Evolutionary conservation across 169 alveolate genomes (phyloP).

Genomic region (Babesia caballi): DNA sequence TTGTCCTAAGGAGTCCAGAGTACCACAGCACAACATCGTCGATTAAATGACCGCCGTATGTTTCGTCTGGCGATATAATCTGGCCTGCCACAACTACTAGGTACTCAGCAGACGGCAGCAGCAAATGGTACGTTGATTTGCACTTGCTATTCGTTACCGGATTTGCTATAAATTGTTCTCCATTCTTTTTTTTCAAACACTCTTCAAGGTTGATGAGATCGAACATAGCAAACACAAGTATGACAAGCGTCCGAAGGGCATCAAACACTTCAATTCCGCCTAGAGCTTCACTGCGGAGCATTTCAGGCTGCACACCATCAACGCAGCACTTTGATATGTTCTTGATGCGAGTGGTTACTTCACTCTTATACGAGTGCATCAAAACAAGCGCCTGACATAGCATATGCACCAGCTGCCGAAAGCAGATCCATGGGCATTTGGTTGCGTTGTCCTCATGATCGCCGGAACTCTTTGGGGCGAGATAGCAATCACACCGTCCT

Average conservation of each 20-base stretch:
- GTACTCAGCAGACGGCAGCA: neutral
- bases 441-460: neutral
- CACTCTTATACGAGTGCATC: neutral
- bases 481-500: neutral
- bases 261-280: neutral
- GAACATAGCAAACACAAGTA: neutral
- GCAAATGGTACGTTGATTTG: neutral
- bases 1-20: neutral
- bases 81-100: neutral
- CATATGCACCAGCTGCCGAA: neutral
- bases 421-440: neutral
- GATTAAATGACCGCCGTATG: neutral
- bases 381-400: neutral
- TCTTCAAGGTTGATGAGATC: neutral
- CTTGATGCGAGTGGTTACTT: neutral
- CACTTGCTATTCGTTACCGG: neutral
- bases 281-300: neutral
- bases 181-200: neutral
- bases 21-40: slow-evolving; percentile 20
- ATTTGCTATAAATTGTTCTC: neutral
- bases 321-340: neutral
- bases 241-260: neutral
- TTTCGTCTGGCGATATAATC: neutral
- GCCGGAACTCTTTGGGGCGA: neutral
- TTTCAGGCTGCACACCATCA: neutral